Conservation (phyloP, 2,329 filamentous ascomycete genomes). For the Aspergillus fumigatiaffinis region DNA sequence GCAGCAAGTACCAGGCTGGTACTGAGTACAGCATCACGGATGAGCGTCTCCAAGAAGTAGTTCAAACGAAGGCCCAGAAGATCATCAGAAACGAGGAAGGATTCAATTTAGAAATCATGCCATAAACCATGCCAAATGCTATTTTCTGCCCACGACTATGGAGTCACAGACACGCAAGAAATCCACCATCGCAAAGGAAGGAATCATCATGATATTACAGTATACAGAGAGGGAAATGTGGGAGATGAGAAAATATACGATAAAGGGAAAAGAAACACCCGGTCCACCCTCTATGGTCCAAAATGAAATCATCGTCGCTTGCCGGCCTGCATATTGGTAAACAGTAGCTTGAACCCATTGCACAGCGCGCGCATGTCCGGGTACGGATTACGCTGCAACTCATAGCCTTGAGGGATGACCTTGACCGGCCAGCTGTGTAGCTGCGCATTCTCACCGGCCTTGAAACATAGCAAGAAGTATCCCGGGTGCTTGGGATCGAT, state of each 20-base stretch:
- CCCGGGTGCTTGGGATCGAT: constrained; percentile 87
- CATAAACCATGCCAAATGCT: constrained; percentile 14
- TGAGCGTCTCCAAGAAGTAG: not conserved
- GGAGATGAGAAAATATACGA: constrained; percentile 9
- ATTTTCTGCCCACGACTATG: not conserved
- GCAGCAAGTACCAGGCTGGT: not conserved
- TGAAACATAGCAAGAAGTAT: constrained; percentile 96
- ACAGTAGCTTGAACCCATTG: constrained; percentile 93
- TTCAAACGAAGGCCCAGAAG: not conserved
- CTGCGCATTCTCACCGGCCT: constrained; percentile 71
- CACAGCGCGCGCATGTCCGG: constrained; percentile 92
- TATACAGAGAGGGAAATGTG: not conserved
- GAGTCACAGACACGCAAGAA: not conserved
- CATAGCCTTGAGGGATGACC: constrained; percentile 87
- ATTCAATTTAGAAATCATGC: constrained; percentile 16
- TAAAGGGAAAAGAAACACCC: constrained; percentile 1
- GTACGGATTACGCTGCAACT: constrained; percentile 82
- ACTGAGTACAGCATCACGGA: not conserved
- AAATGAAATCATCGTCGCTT: constrained; percentile 20
- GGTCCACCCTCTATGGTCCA: not conserved
- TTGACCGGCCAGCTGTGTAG: constrained; percentile 81
- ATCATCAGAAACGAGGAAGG: constrained; percentile 3
- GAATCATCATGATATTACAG: not conserved
- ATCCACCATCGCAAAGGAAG: not conserved
- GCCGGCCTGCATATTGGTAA: constrained; percentile 57